Evolutionary conservation across 371 early-diverging fungal genomes (phyloP), one percentile per base, ranked within the genome.

Genomic region (Rhizopus stolonifer): DNA sequence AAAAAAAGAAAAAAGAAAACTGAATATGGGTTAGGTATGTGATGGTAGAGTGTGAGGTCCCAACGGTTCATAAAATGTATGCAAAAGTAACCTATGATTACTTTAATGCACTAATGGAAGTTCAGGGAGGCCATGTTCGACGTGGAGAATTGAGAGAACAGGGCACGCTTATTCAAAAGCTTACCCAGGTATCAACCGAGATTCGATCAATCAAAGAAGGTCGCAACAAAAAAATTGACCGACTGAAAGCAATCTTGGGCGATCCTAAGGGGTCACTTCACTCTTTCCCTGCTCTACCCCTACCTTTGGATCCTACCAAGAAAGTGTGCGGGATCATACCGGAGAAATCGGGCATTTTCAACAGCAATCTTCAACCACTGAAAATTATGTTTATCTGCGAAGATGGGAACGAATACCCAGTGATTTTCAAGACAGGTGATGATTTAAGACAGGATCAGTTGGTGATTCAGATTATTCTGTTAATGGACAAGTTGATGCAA

Each of bases 361-460:
- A 97, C 58, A 92, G 92, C 64, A 90, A 84, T 46, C 70, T 98
- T 56, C 79, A 83, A 56, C 99, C 98, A 1, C 67, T 99, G 36
- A 72, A 85, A 14, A 61, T 98, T 7, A 87, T 84, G 9, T 99
- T 99, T 59, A 65, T 80, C 5, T 88, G 89, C 42, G 62, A 72
- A 4, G 93, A 94, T 61, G 89, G 86, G 9, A 64, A 69, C 17
- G 89, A 91, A 67, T 94, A 94, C 58, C 87, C 89, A 2, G 82
- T 93, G 8, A 96, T 99, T 3, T 96, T 95, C 81, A 99, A 99
- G 67, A 77, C 84, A 0, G 99, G 99, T 4, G 99, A 99, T 67
- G 99, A 99, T 61, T 70, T 99, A 69, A 74, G 98, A 23, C 99
- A 99, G 74, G 99, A 99, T 77, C 97, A 97, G 67, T 78, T 99